Percentiles rank a stretch among this genome's conserved stretches.
phyloP scores from a whole-genome alignment of 768 basidiomycete species.

The Serpula lacrymans region DNA sequence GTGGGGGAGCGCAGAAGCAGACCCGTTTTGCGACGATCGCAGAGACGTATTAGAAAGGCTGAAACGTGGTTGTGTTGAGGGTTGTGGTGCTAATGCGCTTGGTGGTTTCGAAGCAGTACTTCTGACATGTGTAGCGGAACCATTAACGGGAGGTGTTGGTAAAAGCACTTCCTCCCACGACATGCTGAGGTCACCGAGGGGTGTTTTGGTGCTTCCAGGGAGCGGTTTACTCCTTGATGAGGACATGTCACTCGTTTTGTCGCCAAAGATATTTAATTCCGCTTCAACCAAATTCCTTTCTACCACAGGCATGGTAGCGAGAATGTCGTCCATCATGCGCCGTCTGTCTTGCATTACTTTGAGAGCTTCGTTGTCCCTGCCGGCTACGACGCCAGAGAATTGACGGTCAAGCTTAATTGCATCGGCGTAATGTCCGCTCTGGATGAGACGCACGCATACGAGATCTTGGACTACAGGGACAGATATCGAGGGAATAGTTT shows the following conservation, averaged over 20 bases:
- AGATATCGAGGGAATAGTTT: conserved; percentile 42
- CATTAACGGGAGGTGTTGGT: conserved; percentile 3
- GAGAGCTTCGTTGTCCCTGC: conserved; percentile 28
- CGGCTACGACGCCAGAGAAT: conserved; percentile 45
- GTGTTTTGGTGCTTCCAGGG: conserved; percentile 19
- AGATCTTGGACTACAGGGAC: conserved; percentile 69
- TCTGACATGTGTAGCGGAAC: not conserved
- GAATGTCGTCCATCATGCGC: conserved; percentile 68
- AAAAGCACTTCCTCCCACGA: conserved; percentile 61
- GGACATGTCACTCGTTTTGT: not conserved
- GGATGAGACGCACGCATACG: conserved; percentile 74
- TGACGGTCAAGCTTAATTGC: conserved; percentile 74
- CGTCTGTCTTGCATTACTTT: conserved; percentile 49
- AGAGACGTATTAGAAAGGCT: not conserved
- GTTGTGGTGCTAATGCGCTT: not conserved
- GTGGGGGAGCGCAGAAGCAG: not conserved
- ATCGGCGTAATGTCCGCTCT: conserved; percentile 64
- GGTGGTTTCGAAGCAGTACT: not conserved
- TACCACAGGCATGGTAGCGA: conserved; percentile 55
- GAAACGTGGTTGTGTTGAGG: not conserved
- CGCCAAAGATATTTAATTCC: conserved; percentile 35
- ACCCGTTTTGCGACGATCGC: not conserved
- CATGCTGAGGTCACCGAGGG: conserved; percentile 40
- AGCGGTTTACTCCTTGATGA: conserved; percentile 6
- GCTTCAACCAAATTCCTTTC: conserved; percentile 63